Evolutionary conservation across 1,284 basidiomycete genomes (phyloP).

Genomic region (Papiliotrema terrestris): DNA sequence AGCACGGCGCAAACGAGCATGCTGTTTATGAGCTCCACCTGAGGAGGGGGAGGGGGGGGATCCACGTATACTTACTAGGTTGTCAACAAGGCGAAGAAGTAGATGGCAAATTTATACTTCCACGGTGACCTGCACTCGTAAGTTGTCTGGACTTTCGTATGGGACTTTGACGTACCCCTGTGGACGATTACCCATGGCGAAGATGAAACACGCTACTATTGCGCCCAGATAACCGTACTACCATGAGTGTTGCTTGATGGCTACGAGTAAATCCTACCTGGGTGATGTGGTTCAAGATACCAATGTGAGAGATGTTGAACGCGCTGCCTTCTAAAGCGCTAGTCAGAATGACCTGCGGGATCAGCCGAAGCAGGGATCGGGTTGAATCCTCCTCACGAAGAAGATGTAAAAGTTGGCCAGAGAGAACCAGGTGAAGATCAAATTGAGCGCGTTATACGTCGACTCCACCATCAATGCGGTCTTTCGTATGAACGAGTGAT

Average conservation of each 20-base stretch:
- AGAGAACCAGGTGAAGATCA: conserved; percentile 87
- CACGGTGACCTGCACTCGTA: conserved; percentile 63
- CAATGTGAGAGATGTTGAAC: conserved; percentile 67
- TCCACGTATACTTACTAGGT: conserved; percentile 55
- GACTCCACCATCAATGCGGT: conserved; percentile 71
- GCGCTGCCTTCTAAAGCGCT: conserved; percentile 75
- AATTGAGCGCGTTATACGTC: conserved; percentile 81
- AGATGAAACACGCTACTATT: conserved; percentile 82
- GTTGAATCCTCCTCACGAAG: conserved; percentile 62
- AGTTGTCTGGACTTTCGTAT: not conserved
- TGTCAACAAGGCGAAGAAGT: conserved; percentile 74
- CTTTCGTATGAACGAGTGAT: conserved; percentile 78
- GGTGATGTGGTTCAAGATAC: conserved; percentile 71
- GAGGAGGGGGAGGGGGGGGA: no score
- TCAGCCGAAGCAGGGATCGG: not conserved
- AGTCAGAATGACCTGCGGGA: conserved; percentile 70
- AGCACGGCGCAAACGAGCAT: conserved; percentile 63
- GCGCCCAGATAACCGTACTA: conserved; percentile 82
- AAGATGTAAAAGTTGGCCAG: conserved; percentile 94
- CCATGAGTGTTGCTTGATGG: conserved; percentile 12
- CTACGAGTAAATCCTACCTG: conserved; percentile 55
- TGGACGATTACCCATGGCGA: conserved; percentile 96
- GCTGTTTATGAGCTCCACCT: no score
- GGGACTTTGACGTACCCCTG: conserved; percentile 60
- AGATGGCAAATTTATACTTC: conserved; percentile 80